Evolutionary conservation across 176 grass and related monocot genomes (phyloP), one percentile per base, ranked within the genome.

Genomic region (Oryza longistaminata): DNA sequence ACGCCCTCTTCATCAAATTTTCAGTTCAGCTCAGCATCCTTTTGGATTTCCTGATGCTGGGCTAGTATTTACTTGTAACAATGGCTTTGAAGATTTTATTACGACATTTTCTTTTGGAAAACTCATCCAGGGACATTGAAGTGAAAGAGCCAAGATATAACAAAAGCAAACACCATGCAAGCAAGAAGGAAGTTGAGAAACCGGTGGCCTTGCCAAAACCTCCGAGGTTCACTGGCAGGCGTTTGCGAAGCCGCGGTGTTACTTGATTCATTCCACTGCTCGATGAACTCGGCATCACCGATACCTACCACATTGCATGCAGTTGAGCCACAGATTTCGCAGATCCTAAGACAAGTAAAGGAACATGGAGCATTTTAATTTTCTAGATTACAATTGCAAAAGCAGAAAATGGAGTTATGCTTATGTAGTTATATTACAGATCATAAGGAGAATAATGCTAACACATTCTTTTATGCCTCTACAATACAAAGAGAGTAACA

Each of bases 121-220:
- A 72, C 27, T 93, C 73, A 96, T 27, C 91, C 93, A 4, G 97
- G 97, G 61, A 92, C 97, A 66, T 92, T 96, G 71, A 99, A 99
- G 90, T 94, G 97, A 85, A 96, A 96, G 79, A 99, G 93, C 97
- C 97, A 99, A 34, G 93, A 99, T 86, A 99, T 92, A 14, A 99
- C 88, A 65, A 99, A 99, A 0, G 97, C 93, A 60, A 96, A 94
- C 78, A 99, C 97, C 91, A 99, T 92, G 85, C 97, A 99, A 15
- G 97, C 97, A 12, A 96, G 91, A 9, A 99, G 88, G 82, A 99
- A 94, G 62, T 99, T 99, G 72, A 99, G 97, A 81, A 99, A 96
- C 45, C 93, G 91, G 39, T 92, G 97, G 2, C 93, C 97, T 35
- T 96, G 93, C 97, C 93, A 99, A 83, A 99, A 96, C 34, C 93